Evolutionary conservation across 148 eudicot species (phyloP).

Genomic region (Heliosperma pusillum): DNA sequence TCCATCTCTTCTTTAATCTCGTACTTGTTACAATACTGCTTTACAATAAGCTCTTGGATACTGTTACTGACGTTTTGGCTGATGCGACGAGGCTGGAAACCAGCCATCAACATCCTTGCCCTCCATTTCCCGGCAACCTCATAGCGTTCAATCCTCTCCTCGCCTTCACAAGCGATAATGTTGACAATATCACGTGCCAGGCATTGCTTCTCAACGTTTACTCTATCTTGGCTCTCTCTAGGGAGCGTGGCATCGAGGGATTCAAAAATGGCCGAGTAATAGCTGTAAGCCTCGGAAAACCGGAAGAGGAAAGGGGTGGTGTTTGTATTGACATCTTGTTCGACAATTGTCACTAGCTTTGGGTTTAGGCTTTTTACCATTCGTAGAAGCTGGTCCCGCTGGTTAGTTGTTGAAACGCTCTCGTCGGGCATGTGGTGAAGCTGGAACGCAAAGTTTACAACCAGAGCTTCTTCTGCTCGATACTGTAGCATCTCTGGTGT

Average conservation of each 20-base stretch:
- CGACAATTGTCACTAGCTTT: conserved; percentile 77
- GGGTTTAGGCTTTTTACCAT: conserved; percentile 82
- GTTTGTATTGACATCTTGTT: conserved; percentile 92
- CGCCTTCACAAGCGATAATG: conserved; percentile 90
- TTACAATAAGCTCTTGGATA: conserved; percentile 48
- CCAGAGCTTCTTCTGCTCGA: conserved; percentile 54
- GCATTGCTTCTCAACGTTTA: conserved; percentile 90
- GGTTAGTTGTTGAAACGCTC: conserved; percentile 83
- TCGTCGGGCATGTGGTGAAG: conserved; percentile 99
- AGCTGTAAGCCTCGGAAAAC: conserved; percentile 71
- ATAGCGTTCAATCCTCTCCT: conserved; percentile 85
- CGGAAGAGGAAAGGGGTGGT: conserved; percentile 77
- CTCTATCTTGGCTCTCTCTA: conserved; percentile 72
- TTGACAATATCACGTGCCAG: conserved; percentile 86
- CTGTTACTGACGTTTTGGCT: conserved; percentile 34
- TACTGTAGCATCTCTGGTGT: conserved; percentile 47
- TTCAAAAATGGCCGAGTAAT: conserved; percentile 74
- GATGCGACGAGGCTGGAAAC: conserved; percentile 50
- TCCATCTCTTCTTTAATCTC: conserved; percentile 56
- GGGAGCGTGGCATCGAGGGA: conserved; percentile 80
- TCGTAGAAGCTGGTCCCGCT: conserved; percentile 79
- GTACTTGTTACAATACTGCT: conserved; percentile 53
- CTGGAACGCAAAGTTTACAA: conserved; percentile 86
- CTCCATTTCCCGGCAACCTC: conserved; percentile 98
- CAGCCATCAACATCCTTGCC: conserved; percentile 97